phyloP scores from a whole-genome alignment of 495 filamentous ascomycete genomes.

The Hypoxylon subgilvum region DNA sequence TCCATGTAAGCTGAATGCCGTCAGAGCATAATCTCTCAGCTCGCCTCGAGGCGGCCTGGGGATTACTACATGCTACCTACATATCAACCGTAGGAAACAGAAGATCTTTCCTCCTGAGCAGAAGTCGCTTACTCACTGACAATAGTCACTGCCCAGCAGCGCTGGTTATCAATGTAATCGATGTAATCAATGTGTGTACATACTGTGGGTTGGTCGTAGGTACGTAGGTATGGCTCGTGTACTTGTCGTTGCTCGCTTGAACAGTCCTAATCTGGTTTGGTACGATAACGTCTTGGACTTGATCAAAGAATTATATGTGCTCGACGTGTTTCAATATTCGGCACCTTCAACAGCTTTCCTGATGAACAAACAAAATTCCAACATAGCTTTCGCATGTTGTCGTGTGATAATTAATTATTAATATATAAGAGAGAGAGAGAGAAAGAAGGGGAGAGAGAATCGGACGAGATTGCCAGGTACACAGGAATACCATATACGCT shows the following conservation, averaged over 20 bases:
- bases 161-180: slow-evolving; percentile 19
- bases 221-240: too few relatives aligned
- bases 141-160: slow-evolving; percentile 18
- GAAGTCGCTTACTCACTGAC: slow-evolving; percentile 26
- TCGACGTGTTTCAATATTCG: neutral
- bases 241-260: slow-evolving; percentile 30
- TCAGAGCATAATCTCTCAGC: slow-evolving; percentile 31
- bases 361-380: neutral
- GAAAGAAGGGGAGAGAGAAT: neutral
- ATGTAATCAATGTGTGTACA: neutral
- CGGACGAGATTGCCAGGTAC: slow-evolving; percentile 28
- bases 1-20: slow-evolving; percentile 33
- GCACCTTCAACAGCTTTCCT: neutral
- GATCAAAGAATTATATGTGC: slow-evolving; percentile 12
- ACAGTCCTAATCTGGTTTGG: slow-evolving; percentile 27
- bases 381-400: neutral
- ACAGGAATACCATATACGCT: neutral
- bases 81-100: neutral
- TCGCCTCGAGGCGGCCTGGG: slow-evolving; percentile 10
- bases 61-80: neutral
- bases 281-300: slow-evolving; percentile 25
- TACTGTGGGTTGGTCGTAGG: too few relatives aligned
- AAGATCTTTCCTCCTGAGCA: neutral
- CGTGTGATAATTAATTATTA: neutral
- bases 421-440: too few relatives aligned